A percentile compares a stretch with the other conserved stretches of the same genome.
These are phyloP conservation scores for Penicillium soppii DNA, from an alignment of 495 filamentous ascomycete genomes.

Conservation along the genomic window DNA sequence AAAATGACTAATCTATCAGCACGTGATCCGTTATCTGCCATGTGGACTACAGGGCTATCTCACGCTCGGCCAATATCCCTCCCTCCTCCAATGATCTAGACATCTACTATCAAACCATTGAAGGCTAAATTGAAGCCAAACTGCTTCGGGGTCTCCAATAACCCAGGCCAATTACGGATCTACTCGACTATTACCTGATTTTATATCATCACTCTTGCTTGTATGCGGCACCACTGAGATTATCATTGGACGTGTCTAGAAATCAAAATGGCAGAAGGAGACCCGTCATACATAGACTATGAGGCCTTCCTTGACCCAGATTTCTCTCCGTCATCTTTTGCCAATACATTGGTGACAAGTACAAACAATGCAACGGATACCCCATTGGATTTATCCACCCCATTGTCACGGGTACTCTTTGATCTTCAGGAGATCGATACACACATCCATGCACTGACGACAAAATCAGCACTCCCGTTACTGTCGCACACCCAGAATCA, in stretches of 20 bases:
- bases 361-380: slow-evolving; percentile 93
- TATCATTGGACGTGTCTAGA: not conserved
- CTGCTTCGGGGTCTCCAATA: not conserved
- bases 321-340: slow-evolving; percentile 79
- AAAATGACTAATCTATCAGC: slow-evolving; percentile 2
- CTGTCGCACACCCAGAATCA: slow-evolving; percentile 74
- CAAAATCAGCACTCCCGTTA: slow-evolving; percentile 78
- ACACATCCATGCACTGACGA: slow-evolving; percentile 87
- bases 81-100: not conserved
- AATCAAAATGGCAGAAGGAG: slow-evolving; percentile 37
- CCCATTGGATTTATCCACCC: slow-evolving; percentile 88
- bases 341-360: slow-evolving; percentile 79
- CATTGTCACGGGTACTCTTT: slow-evolving; percentile 90
- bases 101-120: not conserved
- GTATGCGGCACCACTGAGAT: slow-evolving; percentile 2
- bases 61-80: slow-evolving; percentile 2
- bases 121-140: not conserved
- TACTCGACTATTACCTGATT: not conserved
- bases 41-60: slow-evolving; percentile 15
- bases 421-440: slow-evolving; percentile 97
- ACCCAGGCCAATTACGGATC: no score
- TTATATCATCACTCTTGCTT: not conserved
- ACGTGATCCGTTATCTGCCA: slow-evolving; percentile 10
- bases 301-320: slow-evolving; percentile 82
- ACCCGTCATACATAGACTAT: slow-evolving; percentile 93